phyloP scores from a whole-genome alignment of 805 yeast species.

The Candida krabiensis region DNA sequence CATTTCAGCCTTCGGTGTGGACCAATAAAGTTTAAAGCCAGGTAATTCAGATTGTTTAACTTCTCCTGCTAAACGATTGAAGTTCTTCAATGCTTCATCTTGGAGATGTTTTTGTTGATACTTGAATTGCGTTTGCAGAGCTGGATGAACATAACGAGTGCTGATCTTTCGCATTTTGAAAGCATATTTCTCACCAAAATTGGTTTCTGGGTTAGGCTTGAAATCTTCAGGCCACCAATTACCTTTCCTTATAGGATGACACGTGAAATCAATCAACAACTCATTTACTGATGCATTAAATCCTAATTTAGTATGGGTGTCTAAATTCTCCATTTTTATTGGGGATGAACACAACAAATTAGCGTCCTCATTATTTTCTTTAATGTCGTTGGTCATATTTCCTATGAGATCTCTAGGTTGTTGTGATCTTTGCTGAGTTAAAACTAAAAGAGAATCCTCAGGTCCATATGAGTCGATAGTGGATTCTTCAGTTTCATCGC shows the following conservation, averaged over 20 bases:
- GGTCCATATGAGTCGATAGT: conserved; percentile 8
- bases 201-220: conserved; percentile 29
- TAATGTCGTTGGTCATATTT: conserved; percentile 3
- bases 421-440: conserved; percentile 9
- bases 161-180: conserved; percentile 24
- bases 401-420: conserved; percentile 14
- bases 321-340: conserved; percentile 1
- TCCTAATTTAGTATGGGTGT: neutral
- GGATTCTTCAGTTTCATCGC: conserved; percentile 1
- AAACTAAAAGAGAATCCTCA: conserved; percentile 7
- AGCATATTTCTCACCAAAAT: conserved; percentile 20
- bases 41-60: conserved; percentile 8
- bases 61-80: conserved; percentile 23
- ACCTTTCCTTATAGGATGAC: conserved; percentile 26
- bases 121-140: conserved; percentile 21
- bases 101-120: conserved; percentile 22
- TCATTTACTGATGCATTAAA: too few species aligned
- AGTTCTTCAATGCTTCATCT: conserved; percentile 23
- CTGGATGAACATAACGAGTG: conserved; percentile 22
- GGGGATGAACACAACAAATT: neutral
- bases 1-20: conserved; percentile 4
- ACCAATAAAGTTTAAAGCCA: conserved; percentile 16
- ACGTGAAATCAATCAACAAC: conserved; percentile 22
- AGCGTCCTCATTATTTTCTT: neutral
- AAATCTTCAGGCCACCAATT: conserved; percentile 40